Percentiles rank a stretch among this genome's conserved stretches.
phyloP scores from a whole-genome alignment of 306 rosid species.

The Vigna angularis region DNA sequence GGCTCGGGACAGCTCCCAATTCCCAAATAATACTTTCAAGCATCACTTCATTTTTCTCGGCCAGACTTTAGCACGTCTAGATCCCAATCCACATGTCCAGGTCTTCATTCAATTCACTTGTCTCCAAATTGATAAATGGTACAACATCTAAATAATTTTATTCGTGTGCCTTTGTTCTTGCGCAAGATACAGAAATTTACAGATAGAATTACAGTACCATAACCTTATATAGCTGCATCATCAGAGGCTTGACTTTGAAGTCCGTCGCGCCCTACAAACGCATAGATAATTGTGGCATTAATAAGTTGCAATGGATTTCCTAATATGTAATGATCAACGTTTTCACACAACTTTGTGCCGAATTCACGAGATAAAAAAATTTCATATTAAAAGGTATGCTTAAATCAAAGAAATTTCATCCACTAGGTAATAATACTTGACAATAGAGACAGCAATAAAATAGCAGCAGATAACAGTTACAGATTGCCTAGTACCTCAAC shows the following conservation, averaged over 20 bases:
- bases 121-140: slow-evolving; percentile 44
- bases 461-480: slow-evolving; percentile 24
- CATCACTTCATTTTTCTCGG: slow-evolving; percentile 26
- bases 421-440: background rate
- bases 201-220: slow-evolving; percentile 33
- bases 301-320: slow-evolving; percentile 9
- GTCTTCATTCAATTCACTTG: slow-evolving; percentile 28
- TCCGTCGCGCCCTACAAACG: slow-evolving; percentile 34
- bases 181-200: slow-evolving; percentile 44
- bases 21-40: slow-evolving; percentile 27
- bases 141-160: slow-evolving; percentile 21
- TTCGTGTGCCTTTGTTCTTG: slow-evolving; percentile 37
- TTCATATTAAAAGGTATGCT: slow-evolving; percentile 10
- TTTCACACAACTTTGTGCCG: slow-evolving; percentile 14
- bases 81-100: slow-evolving; percentile 29
- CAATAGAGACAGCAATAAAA: slow-evolving; percentile 28
- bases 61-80: slow-evolving; percentile 26
- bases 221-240: slow-evolving; percentile 36
- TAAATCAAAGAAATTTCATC: slow-evolving; percentile 27
- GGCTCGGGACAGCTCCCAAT: slow-evolving; percentile 21
- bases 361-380: background rate
- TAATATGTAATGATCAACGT: slow-evolving; percentile 20
- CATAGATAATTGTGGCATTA: slow-evolving; percentile 35
- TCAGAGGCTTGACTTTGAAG: slow-evolving; percentile 35
- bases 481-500: slow-evolving; percentile 21